Conservation (phyloP, 257 asterid species). For the Eustoma russellianum region DNA sequence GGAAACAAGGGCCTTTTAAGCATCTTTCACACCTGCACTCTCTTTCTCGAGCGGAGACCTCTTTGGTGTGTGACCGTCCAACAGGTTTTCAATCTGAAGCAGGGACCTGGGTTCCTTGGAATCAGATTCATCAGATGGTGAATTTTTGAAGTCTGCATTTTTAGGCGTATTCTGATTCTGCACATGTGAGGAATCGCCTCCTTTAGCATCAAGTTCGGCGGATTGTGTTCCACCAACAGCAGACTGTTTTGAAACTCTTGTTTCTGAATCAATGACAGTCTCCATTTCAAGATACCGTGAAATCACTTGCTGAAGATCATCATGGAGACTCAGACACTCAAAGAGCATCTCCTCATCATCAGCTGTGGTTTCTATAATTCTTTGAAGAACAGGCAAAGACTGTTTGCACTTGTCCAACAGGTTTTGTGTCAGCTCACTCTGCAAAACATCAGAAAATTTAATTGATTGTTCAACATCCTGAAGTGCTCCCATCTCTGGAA, state of each 20-base stretch:
- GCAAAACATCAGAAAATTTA: conserved; percentile 11
- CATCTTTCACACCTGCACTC: conserved; percentile 3
- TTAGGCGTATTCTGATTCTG: conserved; percentile 13
- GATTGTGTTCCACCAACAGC: conserved; percentile 19
- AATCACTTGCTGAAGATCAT: conserved; percentile 64
- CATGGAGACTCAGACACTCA: conserved; percentile 79
- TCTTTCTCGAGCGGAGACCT: conserved; percentile 1
- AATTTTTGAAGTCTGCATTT: conserved; percentile 17
- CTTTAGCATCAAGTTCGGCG: conserved; percentile 18
- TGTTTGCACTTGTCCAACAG: conserved; percentile 72
- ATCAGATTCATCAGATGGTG: conserved; percentile 8
- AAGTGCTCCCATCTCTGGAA: background rate
- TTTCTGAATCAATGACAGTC: conserved; percentile 35
- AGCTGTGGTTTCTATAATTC: conserved; percentile 65
- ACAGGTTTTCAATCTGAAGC: conserved; percentile 4
- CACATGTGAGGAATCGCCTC: conserved; percentile 12
- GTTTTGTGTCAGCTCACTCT: conserved; percentile 72
- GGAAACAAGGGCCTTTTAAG: conserved; percentile 12
- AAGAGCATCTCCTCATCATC: conserved; percentile 78
- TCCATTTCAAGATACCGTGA: conserved; percentile 45
- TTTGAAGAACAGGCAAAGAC: conserved; percentile 52
- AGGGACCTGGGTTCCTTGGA: conserved; percentile 1
- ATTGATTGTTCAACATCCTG: background rate
- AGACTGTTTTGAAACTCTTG: conserved; percentile 10
- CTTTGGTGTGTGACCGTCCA: conserved; percentile 3